Percentiles rank a stretch among this genome's conserved stretches.
Evolutionary conservation across 768 basidiomycete species (phyloP).

Genomic region (Phanerodontia chrysosporium): DNA sequence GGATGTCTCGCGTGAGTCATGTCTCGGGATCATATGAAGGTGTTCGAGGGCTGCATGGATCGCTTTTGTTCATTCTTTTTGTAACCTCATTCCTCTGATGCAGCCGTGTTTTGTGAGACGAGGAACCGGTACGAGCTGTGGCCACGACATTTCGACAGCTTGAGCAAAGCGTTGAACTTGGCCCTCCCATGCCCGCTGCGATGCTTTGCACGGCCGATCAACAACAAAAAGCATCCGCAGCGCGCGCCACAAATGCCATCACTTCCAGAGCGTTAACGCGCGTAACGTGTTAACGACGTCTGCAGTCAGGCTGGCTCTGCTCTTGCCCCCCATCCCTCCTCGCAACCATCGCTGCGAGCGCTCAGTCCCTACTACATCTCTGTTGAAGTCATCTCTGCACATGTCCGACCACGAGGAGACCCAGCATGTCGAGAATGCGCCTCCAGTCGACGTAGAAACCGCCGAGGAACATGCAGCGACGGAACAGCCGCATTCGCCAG

Average conservation of each 20-base stretch:
- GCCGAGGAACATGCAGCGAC: background rate
- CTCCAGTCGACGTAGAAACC: background rate
- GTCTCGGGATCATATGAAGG: too few relatives aligned
- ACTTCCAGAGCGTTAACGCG: background rate
- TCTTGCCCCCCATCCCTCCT: background rate
- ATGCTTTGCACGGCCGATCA: too few relatives aligned
- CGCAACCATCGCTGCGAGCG: background rate
- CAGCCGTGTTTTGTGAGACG: too few relatives aligned
- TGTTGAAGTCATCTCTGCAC: background rate
- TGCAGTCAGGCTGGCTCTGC: slow-evolving; percentile 11
- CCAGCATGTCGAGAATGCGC: background rate
- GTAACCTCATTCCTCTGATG: too few relatives aligned
- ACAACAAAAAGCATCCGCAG: background rate
- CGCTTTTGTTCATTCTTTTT: too few relatives aligned
- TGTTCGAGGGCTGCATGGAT: too few relatives aligned
- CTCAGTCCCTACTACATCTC: background rate
- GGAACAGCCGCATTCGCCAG: background rate
- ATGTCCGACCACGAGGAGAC: background rate
- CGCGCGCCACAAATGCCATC: slow-evolving; percentile 1
- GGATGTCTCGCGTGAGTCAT: too few relatives aligned
- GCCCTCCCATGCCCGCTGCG: too few relatives aligned
- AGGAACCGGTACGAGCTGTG: too few relatives aligned
- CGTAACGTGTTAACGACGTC: slow-evolving; percentile 1
- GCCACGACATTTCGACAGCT: too few relatives aligned
- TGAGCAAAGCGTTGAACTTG: too few relatives aligned